phyloP scores from a whole-genome alignment of 148 eudicot genomes.

The Heliosperma pusillum region DNA sequence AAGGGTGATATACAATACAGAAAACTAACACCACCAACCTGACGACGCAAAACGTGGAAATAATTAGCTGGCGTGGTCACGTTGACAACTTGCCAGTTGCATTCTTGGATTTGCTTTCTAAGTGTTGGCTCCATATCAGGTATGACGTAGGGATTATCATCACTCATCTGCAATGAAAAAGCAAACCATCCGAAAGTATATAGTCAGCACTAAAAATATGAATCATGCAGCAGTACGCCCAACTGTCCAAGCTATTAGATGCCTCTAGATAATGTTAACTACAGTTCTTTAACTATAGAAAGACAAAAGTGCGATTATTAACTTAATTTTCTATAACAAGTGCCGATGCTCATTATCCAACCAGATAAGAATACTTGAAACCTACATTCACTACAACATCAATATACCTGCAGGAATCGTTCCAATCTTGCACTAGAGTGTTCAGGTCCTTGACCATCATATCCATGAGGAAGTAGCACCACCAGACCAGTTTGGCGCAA shows the following conservation, averaged over 20 bases:
- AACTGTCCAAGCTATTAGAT: neutral
- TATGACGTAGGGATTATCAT: slow-evolving; percentile 79
- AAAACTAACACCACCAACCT: slow-evolving; percentile 42
- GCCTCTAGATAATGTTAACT: neutral
- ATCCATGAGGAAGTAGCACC: slow-evolving; percentile 92
- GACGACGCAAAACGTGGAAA: slow-evolving; percentile 95
- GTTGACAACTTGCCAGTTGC: slow-evolving; percentile 99
- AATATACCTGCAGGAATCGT: slow-evolving; percentile 86
- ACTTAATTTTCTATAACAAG: neutral
- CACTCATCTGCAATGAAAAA: slow-evolving; percentile 71
- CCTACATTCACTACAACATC: neutral
- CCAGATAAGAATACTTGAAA: neutral
- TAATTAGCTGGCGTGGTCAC: slow-evolving; percentile 96
- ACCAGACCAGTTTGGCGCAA: slow-evolving; percentile 88
- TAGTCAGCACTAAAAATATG: neutral
- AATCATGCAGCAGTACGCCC: neutral
- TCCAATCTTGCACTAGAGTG: slow-evolving; percentile 96
- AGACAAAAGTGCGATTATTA: neutral
- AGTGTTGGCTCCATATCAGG: slow-evolving; percentile 93
- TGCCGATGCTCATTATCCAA: neutral
- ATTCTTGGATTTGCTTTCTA: slow-evolving; percentile 82
- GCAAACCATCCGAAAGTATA: neutral
- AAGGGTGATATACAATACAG: neutral
- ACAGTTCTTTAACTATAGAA: neutral
- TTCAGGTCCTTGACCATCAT: slow-evolving; percentile 99